A percentile compares a stretch with the other conserved stretches of the same genome.
phyloP scores from a whole-genome alignment of 1,284 basidiomycete species.

The Rhodotorula sp. region DNA sequence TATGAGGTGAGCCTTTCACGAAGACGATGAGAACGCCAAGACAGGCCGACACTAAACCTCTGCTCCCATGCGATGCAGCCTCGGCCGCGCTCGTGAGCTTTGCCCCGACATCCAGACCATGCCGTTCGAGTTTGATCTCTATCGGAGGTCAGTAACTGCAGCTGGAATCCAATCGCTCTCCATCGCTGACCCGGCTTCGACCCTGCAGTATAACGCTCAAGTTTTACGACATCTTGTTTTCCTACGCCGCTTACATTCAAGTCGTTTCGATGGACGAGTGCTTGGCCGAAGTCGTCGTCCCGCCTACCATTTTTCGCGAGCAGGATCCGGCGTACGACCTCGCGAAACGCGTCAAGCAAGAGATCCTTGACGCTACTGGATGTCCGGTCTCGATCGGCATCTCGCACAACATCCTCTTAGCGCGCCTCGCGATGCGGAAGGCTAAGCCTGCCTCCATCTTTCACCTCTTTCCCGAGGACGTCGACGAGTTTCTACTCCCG shows the following conservation, averaged over 20 bases:
- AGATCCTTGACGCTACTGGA: constrained; percentile 70
- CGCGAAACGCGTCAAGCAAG: constrained; percentile 74
- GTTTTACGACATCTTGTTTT: constrained; percentile 89
- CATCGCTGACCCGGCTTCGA: not conserved
- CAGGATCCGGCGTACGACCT: constrained; percentile 64
- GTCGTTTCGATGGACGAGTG: constrained; percentile 97
- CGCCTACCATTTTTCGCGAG: constrained; percentile 53
- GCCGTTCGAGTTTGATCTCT: constrained; percentile 78
- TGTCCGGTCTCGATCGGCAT: constrained; percentile 85
- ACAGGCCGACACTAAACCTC: not conserved
- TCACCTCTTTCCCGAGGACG: constrained; percentile 62
- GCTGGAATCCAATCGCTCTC: not conserved
- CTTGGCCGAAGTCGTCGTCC: constrained; percentile 76
- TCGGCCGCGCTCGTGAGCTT: constrained; percentile 77
- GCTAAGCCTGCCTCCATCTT: constrained; percentile 87
- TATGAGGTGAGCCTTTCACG: constrained; percentile 65
- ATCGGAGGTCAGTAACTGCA: constrained; percentile 41
- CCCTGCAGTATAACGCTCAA: constrained; percentile 49
- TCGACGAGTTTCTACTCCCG: constrained; percentile 63
- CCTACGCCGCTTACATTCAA: constrained; percentile 84
- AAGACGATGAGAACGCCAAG: no score
- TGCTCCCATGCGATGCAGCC: constrained; percentile 48
- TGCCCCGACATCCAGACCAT: constrained; percentile 75
- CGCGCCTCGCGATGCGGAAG: constrained; percentile 81
- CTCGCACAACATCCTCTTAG: constrained; percentile 84